Percentiles rank a stretch among this genome's conserved stretches.
These are phyloP conservation scores for Sisymbrium irio DNA, from an alignment of 345 rosid genomes.

Conservation along the genomic window DNA sequence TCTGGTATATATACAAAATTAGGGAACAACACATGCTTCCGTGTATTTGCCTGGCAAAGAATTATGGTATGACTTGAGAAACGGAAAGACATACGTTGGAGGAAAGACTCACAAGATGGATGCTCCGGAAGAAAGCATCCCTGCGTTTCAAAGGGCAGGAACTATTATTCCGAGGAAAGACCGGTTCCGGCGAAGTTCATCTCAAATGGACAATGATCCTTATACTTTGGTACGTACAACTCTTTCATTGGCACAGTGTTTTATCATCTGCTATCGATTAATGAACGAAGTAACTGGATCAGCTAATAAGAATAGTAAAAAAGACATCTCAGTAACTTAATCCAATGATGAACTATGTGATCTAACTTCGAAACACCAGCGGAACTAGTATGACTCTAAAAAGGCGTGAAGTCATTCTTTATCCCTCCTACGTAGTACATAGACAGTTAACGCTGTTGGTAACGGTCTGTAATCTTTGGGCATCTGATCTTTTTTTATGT, in stretches of 20 bases:
- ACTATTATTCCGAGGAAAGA: slow-evolving; percentile 91
- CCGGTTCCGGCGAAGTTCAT: slow-evolving; percentile 85
- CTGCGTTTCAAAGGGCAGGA: slow-evolving; percentile 97
- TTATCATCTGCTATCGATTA: neutral
- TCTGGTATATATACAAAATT: slow-evolving; percentile 6
- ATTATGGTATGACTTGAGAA: slow-evolving; percentile 83
- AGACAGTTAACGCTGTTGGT: neutral
- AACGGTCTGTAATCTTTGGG: neutral
- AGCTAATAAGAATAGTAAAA: neutral
- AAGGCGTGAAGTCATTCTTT: no score
- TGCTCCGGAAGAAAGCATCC: slow-evolving; percentile 78
- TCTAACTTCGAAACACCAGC: neutral
- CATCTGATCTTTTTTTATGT: neutral
- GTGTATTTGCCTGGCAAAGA: slow-evolving; percentile 93
- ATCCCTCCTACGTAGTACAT: neutral
- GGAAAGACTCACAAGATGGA: slow-evolving; percentile 68
- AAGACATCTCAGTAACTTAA: neutral
- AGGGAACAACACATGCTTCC: slow-evolving; percentile 67
- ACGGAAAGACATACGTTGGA: slow-evolving; percentile 63
- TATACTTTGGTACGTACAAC: slow-evolving; percentile 72
- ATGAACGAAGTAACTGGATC: neutral
- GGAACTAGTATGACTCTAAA: neutral
- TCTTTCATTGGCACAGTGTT: neutral
- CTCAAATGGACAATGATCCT: slow-evolving; percentile 94
- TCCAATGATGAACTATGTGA: neutral